Percentiles rank a stretch among this genome's conserved stretches.
These are phyloP conservation scores for Suillus tomentosus DNA, from an alignment of 768 basidiomycete genomes.

Conservation along the genomic window DNA sequence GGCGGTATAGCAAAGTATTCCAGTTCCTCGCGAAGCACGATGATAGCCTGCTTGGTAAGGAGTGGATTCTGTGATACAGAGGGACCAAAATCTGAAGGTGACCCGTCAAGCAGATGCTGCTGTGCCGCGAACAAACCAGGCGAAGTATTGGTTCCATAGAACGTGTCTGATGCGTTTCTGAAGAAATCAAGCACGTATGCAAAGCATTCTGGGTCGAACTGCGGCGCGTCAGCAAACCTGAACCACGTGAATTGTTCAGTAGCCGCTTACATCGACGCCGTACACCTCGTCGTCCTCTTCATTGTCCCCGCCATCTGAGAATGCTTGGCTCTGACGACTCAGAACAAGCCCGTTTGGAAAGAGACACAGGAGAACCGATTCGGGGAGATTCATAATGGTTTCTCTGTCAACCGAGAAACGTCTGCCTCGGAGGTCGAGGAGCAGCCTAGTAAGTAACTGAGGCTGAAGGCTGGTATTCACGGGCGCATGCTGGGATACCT, in stretches of 20 bases:
- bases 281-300: conserved; percentile 91
- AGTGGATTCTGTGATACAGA: conserved; percentile 85
- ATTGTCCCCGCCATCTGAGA: conserved; percentile 72
- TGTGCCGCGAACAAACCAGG: conserved; percentile 80
- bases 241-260: conserved; percentile 12
- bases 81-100: conserved; percentile 59
- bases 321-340: conserved; percentile 78
- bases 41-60: conserved; percentile 95
- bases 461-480: conserved; percentile 76
- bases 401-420: conserved; percentile 96
- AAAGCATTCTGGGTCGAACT: conserved; percentile 99
- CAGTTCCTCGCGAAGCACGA: conserved; percentile 95
- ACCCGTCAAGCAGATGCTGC: conserved; percentile 73
- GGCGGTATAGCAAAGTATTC: conserved; percentile 98
- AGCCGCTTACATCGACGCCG: conserved; percentile 85
- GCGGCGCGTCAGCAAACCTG: conserved; percentile 12
- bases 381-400: conserved; percentile 97
- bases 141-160: conserved; percentile 80
- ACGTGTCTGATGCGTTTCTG: conserved; percentile 80
- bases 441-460: conserved; percentile 83
- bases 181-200: conserved; percentile 93
- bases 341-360: conserved; percentile 97
- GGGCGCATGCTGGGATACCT: conserved; percentile 58
- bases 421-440: conserved; percentile 88
- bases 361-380: conserved; percentile 93